Evolutionary conservation across 495 filamentous ascomycete species (phyloP).

Genomic region (Opeltia flavorubescens): DNA sequence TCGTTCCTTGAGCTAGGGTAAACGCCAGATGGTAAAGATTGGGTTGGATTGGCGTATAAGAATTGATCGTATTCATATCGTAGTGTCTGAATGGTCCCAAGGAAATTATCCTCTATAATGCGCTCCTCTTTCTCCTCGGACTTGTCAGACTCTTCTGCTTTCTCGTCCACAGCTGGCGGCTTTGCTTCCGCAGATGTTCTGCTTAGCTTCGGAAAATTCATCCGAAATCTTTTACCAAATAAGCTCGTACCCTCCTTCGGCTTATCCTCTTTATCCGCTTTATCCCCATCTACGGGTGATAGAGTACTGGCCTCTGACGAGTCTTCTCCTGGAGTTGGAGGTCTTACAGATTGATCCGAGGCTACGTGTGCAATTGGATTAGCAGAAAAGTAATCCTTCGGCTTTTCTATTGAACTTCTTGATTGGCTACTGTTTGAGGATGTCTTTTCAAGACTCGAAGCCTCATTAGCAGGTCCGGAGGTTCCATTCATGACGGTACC

Average conservation of each 20-base stretch:
- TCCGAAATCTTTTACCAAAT: constrained; percentile 78
- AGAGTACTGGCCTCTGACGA: constrained; percentile 27
- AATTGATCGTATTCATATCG: constrained; percentile 66
- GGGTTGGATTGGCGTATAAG: constrained; percentile 37
- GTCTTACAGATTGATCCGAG: constrained; percentile 22
- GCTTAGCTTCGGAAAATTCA: constrained; percentile 72
- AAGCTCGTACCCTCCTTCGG: constrained; percentile 51
- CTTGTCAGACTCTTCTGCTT: constrained; percentile 62
- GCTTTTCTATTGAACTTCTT: constrained; percentile 33
- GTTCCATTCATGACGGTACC: constrained; percentile 20
- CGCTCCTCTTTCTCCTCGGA: constrained; percentile 55
- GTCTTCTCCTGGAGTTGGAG: constrained; percentile 35
- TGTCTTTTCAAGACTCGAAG: constrained; percentile 25
- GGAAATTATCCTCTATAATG: constrained; percentile 69
- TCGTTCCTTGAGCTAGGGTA: constrained; percentile 68
- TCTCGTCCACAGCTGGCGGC: constrained; percentile 63
- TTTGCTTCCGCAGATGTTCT: constrained; percentile 67
- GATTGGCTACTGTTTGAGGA: constrained; percentile 28
- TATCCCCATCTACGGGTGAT: constrained; percentile 38
- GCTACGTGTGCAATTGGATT: constrained; percentile 17
- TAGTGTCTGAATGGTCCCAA: constrained; percentile 65
- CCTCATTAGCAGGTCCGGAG: constrained; percentile 22
- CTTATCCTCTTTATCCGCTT: constrained; percentile 55
- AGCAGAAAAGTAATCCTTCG: constrained; percentile 53
- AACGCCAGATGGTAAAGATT: constrained; percentile 47